These are phyloP conservation scores for Tuber melanosporum DNA, from an alignment of 495 filamentous ascomycete species.

Conservation along the genomic window DNA sequence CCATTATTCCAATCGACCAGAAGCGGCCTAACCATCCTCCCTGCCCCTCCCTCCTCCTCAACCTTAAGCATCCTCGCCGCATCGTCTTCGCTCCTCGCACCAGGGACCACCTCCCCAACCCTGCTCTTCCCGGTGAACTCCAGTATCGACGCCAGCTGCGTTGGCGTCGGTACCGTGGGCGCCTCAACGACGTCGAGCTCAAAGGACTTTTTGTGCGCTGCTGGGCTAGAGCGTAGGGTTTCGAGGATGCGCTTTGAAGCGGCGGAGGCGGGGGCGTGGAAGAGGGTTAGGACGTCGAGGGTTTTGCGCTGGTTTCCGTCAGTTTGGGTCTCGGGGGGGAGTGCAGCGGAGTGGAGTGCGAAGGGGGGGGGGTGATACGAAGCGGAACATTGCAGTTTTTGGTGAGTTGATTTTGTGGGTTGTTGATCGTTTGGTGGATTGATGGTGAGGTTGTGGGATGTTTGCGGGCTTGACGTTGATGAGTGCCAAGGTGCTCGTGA, in stretches of 20 bases:
- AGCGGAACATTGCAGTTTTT: conserved; percentile 30
- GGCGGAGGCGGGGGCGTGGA: conserved; percentile 67
- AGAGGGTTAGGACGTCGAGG: conserved; percentile 89
- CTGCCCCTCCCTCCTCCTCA: conserved; percentile 45
- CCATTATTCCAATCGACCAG: conserved; percentile 95
- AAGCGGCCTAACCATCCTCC: conserved; percentile 61
- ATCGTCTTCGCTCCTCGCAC: conserved; percentile 63
- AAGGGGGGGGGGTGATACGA: conserved; percentile 10
- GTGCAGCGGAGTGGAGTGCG: too few species aligned
- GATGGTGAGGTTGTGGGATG: not conserved
- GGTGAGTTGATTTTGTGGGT: not conserved
- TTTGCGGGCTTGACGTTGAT: conserved; percentile 6
- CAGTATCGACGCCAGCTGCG: conserved; percentile 80
- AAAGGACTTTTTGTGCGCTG: conserved; percentile 58
- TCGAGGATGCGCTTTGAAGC: conserved; percentile 61
- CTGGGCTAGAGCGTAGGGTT: conserved; percentile 58
- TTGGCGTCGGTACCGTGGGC: conserved; percentile 58
- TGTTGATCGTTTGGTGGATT: not conserved
- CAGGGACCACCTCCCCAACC: conserved; percentile 58
- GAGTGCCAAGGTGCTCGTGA: not conserved
- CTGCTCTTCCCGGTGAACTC: conserved; percentile 64
- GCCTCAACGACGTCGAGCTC: conserved; percentile 79
- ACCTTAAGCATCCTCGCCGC: conserved; percentile 65
- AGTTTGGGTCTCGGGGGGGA: not conserved
- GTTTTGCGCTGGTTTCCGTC: conserved; percentile 58